phyloP scores from a whole-genome alignment of 257 asterid species.

The Solanum arcanum region DNA sequence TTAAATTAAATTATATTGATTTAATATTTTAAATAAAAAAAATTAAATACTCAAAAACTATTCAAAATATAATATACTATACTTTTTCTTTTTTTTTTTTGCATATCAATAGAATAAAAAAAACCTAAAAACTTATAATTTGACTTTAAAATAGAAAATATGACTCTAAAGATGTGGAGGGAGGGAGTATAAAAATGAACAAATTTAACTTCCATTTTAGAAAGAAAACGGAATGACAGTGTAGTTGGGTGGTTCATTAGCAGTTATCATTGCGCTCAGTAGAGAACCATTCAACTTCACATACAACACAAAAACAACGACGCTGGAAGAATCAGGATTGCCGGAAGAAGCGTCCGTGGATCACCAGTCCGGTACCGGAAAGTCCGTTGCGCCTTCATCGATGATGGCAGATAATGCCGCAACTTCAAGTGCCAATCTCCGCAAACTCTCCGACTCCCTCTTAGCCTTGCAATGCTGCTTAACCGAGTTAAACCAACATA shows the following conservation, averaged over 20 bases:
- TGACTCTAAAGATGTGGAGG: not conserved
- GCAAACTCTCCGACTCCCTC: slow-evolving; percentile 35
- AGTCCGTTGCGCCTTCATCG: not conserved
- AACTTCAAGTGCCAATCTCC: slow-evolving; percentile 26
- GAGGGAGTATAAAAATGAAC: no score
- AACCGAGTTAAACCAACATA: slow-evolving; percentile 47
- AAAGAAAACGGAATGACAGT: not conserved
- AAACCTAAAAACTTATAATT: no score
- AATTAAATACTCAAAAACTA: no score
- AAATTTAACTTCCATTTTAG: not conserved
- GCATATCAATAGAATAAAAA: no score
- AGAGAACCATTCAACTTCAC: not conserved
- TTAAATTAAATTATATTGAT: no score
- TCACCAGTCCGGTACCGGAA: not conserved
- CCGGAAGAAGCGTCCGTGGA: not conserved
- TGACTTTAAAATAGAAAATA: no score
- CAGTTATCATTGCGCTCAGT: not conserved
- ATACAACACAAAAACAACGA: not conserved
- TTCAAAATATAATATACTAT: rapidly evolving
- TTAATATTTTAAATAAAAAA: no score
- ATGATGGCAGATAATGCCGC: not conserved
- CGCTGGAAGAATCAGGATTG: not conserved
- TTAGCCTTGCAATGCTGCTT: slow-evolving; percentile 42
- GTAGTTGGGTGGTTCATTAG: not conserved
- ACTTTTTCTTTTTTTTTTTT: no score